Evolutionary conservation across 2,329 filamentous ascomycete species (phyloP), one percentile per base, ranked within the genome.

Genomic region (Cordyceps fumosorosea): DNA sequence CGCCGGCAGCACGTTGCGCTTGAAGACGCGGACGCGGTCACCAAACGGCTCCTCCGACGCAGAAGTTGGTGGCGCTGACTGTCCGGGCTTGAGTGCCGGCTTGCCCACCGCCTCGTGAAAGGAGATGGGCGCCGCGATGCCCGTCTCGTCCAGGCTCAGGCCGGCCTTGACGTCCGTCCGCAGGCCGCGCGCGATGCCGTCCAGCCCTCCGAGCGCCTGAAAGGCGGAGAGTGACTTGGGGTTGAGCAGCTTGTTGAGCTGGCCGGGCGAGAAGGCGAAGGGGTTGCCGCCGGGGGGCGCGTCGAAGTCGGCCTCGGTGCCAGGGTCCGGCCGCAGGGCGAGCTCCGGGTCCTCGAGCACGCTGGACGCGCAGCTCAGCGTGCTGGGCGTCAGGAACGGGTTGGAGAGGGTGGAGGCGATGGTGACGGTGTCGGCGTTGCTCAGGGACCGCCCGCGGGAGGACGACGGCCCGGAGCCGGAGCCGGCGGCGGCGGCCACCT

Each of bases 151-250:
- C 20, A 85, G 69, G 66, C 88, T 89, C 26, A 95, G 75, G 12
- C 90, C 90, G 59, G 83, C 77, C 51, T 78, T 80, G 45, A 84
- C 74, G 69, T 91, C 78, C 1, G 89, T 88, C 62, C 86, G 80
- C 11, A 95, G 72, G 1, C 90, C 90, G 69, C 87, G 90, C 69
- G 91, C 89, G 22, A 95, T 71, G 2, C 90, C 90, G 10, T 76
- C 77, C 6, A 93, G 72, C 55, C 90, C 90, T 60, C 90, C 90
- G 2, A 95, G 74, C 6, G 89, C 89, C 67, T 89, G 85, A 65
- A 93, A 91, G 5, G 89, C 90, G 29, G 84, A 79, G 64, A 90
- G 78, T 67, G 82, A 92, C 75, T 95, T 95, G 0, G 90, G 90
- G 66, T 93, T 93, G 57, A 92, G 79, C 7, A 95, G 76, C 75